Conservation (phyloP, 805 yeast species). For the Saccharomycopsis fodiens region DNA sequence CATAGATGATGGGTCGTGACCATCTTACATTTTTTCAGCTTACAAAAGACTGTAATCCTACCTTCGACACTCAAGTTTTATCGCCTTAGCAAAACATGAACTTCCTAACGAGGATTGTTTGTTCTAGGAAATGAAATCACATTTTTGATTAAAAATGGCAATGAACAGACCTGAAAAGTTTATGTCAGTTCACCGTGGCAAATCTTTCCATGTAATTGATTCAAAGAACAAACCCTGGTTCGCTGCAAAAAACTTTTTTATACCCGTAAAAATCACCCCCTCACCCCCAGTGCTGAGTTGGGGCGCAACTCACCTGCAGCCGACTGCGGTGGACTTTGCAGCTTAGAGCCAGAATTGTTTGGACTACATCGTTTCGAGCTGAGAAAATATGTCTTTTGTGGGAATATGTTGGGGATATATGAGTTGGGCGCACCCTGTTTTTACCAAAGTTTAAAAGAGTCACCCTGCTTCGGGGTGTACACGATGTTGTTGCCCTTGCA, state of each 20-base stretch:
- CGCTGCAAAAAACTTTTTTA: background rate
- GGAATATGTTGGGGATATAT: too few species aligned
- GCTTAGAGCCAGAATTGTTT: too few species aligned
- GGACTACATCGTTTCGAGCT: too few species aligned
- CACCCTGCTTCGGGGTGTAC: conserved; percentile 19
- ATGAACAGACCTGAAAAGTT: conserved; percentile 16
- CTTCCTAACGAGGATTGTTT: conserved; percentile 20
- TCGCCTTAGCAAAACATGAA: conserved; percentile 14
- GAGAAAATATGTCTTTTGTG: too few species aligned
- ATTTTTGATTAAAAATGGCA: conserved; percentile 18
- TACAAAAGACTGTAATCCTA: conserved; percentile 20
- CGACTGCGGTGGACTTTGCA: too few species aligned
- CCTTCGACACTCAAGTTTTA: conserved; percentile 18
- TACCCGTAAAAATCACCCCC: background rate
- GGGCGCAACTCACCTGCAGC: too few species aligned
- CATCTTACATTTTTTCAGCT: too few species aligned
- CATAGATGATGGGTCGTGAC: too few species aligned
- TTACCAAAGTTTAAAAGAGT: conserved; percentile 19
- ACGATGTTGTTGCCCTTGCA: conserved; percentile 50
- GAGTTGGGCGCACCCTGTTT: too few species aligned
- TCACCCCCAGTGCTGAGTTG: background rate
- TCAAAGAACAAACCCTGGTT: conserved; percentile 14
- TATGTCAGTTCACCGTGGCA: conserved; percentile 20
- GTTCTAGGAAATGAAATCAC: conserved; percentile 20
- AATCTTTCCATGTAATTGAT: conserved; percentile 20